Evolutionary conservation across 106 monocot species (phyloP), one percentile per base, ranked within the genome.

Genomic region (Alisma plantagoaquatica): DNA sequence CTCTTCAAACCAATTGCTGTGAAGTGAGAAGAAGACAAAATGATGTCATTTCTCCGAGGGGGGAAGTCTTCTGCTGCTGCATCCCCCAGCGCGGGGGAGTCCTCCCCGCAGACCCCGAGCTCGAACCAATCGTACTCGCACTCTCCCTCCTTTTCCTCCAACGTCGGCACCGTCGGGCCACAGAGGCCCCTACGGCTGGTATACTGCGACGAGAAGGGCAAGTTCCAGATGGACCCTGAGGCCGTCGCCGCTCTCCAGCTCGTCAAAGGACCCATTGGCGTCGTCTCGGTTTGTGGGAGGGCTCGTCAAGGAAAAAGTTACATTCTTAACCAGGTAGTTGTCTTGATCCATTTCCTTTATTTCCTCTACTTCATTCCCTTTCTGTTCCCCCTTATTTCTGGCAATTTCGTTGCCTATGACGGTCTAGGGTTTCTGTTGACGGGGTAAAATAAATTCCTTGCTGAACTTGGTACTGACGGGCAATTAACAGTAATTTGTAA

Each of bases 181-280:
- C 77, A 77, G 2, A 57, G 67, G 27, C 67, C 67, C 10, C 19
- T 67, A 49, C 57, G 67, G 7, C 29, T 67, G 41, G 67, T 67
- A 6, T 67, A 67, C 22, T 58, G 47, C 48, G 67, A 67, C 43
- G 67, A 67, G 24, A 58, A 58, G 48, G 56, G 88, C 65, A 84
- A 75, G 77, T 94, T 94, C 67, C 58, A 59, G 61, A 84, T 94
- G 94, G 88, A 84, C 59, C 73, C 87, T 3, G 94, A 94, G 70
- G 94, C 94, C n/a, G 88, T 88, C 41, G 75, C 84, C n/a, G 59
- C 81, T 5, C 77, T 94, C 10, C 88, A 94, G 66, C 71, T 94
- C 27, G 94, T 55, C 42, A 68, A 68, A 30, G 59, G 68, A 0
- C 68, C 68, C 50, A 43, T 68, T 30, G 68, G 68, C 2, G 59